phyloP scores from a whole-genome alignment of 257 asterid species.

The Solanum corneliomulleri region DNA sequence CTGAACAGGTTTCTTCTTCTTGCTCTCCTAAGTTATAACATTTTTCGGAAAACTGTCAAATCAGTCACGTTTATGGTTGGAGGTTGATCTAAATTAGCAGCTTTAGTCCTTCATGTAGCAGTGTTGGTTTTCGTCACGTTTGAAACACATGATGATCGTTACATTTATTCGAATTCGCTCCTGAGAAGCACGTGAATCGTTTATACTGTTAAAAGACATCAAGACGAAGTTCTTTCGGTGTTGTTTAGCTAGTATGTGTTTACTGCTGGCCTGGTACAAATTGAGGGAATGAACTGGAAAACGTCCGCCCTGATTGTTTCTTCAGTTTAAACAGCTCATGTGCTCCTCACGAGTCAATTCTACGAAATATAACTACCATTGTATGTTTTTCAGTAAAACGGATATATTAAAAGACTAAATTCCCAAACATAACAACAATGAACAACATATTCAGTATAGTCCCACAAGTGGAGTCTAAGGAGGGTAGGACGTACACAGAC shows the following conservation, averaged over 20 bases:
- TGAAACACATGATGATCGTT: background rate
- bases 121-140: background rate
- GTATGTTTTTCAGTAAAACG: background rate
- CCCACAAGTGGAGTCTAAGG: background rate
- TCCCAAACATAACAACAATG: background rate
- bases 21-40: background rate
- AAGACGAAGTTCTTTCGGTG: background rate
- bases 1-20: conserved; percentile 50
- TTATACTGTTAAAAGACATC: background rate
- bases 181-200: background rate
- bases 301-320: background rate
- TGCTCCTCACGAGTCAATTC: background rate
- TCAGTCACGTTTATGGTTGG: background rate
- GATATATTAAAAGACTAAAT: background rate
- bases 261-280: background rate
- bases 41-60: background rate
- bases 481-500: background rate
- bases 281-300: background rate
- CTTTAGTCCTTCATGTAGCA: background rate
- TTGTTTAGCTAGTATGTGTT: background rate
- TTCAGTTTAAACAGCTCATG: background rate
- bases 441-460: background rate
- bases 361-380: background rate
- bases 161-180: background rate
- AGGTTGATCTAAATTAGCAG: background rate